phyloP scores from a whole-genome alignment of 2,329 filamentous ascomycete species.

The Salinomyces thailandicus region DNA sequence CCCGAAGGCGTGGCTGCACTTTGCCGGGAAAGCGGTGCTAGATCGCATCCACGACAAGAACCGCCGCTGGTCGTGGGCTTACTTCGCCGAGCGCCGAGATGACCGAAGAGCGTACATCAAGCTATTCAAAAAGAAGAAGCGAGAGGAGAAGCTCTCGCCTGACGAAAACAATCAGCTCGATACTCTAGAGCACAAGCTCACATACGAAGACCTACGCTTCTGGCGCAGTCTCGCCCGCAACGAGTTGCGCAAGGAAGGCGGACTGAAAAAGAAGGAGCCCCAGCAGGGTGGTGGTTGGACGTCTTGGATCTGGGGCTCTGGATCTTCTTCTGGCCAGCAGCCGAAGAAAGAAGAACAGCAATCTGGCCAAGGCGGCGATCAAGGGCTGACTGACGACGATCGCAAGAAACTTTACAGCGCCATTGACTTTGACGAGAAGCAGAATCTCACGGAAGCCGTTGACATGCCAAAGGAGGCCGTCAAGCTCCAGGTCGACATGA shows the following conservation, averaged over 20 bases:
- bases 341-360: conserved; percentile 52
- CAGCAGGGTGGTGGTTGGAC: conserved; percentile 73
- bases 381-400: conserved; percentile 87
- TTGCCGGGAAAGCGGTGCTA: conserved; percentile 80
- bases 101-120: conserved; percentile 82
- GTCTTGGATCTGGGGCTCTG: conserved; percentile 72
- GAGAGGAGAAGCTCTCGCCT: conserved; percentile 55
- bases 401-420: conserved; percentile 92
- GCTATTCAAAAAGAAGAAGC: conserved; percentile 85
- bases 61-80: conserved; percentile 88
- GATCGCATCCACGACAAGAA: conserved; percentile 94
- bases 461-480: conserved; percentile 84
- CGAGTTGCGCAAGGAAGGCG: conserved; percentile 88
- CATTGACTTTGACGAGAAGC: conserved; percentile 97
- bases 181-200: conserved; percentile 72
- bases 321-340: conserved; percentile 28
- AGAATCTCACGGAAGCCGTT: conserved; percentile 73
- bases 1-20: conserved; percentile 81
- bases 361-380: conserved; percentile 60
- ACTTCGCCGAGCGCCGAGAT: conserved; percentile 84
- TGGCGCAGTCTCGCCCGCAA: conserved; percentile 93
- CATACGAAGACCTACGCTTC: conserved; percentile 92
- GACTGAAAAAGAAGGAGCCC: conserved; percentile 66
- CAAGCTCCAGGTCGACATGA: conserved; percentile 85
- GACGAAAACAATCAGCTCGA: conserved; percentile 64